phyloP scores from a whole-genome alignment of 225 moss, liverwort and hornwort genomes.

The Ulota crispa region DNA sequence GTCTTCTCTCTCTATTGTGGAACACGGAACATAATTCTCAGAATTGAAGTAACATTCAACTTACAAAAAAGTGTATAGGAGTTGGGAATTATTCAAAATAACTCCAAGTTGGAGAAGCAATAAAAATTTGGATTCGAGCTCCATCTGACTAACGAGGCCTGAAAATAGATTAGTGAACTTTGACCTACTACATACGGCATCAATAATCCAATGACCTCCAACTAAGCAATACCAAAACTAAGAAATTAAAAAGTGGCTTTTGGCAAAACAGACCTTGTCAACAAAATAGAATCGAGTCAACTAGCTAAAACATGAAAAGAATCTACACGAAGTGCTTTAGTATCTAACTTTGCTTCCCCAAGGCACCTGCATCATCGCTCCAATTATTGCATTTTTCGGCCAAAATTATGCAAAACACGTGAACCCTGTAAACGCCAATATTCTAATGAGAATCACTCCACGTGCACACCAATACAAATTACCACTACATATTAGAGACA shows the following conservation, averaged over 20 bases:
- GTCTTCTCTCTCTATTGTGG: background rate
- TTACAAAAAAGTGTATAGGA: background rate
- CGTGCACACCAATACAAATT: background rate
- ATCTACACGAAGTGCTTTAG: background rate
- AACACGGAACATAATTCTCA: background rate
- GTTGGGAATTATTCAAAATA: background rate
- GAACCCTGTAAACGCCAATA: slow-evolving; percentile 29
- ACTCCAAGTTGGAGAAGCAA: background rate
- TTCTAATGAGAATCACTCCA: background rate
- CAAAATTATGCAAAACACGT: slow-evolving; percentile 22
- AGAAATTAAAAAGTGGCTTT: background rate
- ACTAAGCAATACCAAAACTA: slow-evolving; percentile 9
- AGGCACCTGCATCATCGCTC: background rate
- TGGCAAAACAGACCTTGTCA: background rate
- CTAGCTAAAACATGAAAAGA: background rate
- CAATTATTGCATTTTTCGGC: slow-evolving; percentile 25
- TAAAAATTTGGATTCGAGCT: background rate
- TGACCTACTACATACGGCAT: background rate
- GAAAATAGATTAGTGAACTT: background rate
- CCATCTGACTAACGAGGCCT: background rate
- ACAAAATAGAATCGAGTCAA: slow-evolving; percentile 3
- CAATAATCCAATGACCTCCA: background rate
- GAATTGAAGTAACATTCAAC: background rate
- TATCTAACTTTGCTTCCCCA: slow-evolving; percentile 1
- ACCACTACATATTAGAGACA: background rate